Percentiles rank a stretch among this genome's conserved stretches.
phyloP scores from a whole-genome alignment of 1,284 basidiomycete species.

The Rhodotorula glutinis region DNA sequence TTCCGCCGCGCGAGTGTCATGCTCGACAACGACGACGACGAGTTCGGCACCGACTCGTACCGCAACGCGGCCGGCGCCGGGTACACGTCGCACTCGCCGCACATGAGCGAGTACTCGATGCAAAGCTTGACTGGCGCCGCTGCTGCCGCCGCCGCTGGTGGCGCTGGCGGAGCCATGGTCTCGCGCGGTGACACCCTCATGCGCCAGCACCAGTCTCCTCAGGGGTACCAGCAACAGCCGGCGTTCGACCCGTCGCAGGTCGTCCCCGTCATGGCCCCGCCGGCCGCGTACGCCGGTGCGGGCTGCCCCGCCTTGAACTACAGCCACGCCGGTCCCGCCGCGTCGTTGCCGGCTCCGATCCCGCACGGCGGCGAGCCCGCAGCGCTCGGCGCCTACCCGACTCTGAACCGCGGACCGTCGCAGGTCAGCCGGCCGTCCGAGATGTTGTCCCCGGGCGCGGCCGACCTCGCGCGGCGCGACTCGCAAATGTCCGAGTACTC shows the following conservation, averaged over 20 bases:
- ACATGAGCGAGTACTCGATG: conserved; percentile 35
- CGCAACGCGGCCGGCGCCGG: conserved; percentile 21
- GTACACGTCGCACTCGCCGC: conserved; percentile 25
- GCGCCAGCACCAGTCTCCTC: conserved; percentile 20
- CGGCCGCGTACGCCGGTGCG: not conserved
- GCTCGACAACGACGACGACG: conserved; percentile 43
- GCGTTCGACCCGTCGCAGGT: conserved; percentile 42
- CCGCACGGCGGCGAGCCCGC: not conserved
- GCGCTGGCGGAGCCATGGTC: not conserved
- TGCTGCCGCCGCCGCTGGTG: not conserved
- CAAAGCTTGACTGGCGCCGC: conserved; percentile 8
- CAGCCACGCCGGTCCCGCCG: too few species aligned
- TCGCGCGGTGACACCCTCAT: conserved; percentile 38
- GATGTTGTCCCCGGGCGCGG: not conserved
- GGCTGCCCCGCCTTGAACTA: not conserved
- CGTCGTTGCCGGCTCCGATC: too few species aligned
- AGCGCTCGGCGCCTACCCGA: not conserved
- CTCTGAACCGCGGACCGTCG: conserved; percentile 10
- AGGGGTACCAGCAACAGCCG: conserved; percentile 35
- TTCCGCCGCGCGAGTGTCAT: conserved; percentile 47
- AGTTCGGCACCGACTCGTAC: conserved; percentile 38
- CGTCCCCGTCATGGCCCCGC: conserved; percentile 16
- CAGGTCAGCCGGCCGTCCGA: not conserved
- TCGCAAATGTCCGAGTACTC: conserved; percentile 17
- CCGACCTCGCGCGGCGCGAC: conserved; percentile 11